Percentiles rank a stretch among this genome's conserved stretches.
Conservation (phyloP, 2,329 filamentous ascomycete genomes). For the Hysterium pulicare region DNA sequence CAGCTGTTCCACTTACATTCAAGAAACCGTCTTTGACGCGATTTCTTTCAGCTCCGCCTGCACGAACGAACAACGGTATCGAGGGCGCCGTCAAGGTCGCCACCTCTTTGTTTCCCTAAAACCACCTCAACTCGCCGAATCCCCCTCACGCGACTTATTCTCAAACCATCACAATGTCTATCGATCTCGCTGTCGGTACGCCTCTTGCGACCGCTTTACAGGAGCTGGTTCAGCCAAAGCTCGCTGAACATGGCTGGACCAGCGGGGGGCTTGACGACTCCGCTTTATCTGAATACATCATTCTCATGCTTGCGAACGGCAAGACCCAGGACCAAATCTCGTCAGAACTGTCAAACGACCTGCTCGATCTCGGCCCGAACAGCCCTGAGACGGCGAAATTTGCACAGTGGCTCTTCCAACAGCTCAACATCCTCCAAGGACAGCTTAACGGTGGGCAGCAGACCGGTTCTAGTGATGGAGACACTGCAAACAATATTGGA, state of each 20-base stretch:
- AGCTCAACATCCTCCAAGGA: conserved; percentile 66
- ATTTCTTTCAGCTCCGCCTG: background rate
- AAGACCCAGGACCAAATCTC: conserved; percentile 90
- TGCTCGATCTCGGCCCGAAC: conserved; percentile 77
- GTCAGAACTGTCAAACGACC: conserved; percentile 79
- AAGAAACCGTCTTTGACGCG: background rate
- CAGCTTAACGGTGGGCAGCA: conserved; percentile 54
- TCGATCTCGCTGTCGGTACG: conserved; percentile 73
- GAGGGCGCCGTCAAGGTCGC: background rate
- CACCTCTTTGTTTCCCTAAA: conserved; percentile 5
- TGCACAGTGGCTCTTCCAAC: conserved; percentile 87
- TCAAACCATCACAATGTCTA: conserved; percentile 59
- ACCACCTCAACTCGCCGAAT: conserved; percentile 1
- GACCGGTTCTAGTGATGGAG: conserved; percentile 27
- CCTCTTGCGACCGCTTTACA: conserved; percentile 82
- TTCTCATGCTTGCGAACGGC: conserved; percentile 94
- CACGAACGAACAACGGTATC: background rate
- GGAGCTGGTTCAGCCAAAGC: conserved; percentile 79
- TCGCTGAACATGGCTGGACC: conserved; percentile 90
- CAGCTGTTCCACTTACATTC: conserved; percentile 4
- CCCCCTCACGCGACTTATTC: conserved; percentile 3
- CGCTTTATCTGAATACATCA: conserved; percentile 90
- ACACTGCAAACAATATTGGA: conserved; percentile 21
- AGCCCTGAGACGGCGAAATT: conserved; percentile 82
- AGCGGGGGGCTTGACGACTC: conserved; percentile 75